These are phyloP conservation scores for Spathaspora arborariae DNA, from an alignment of 805 yeast species.

Conservation along the genomic window DNA sequence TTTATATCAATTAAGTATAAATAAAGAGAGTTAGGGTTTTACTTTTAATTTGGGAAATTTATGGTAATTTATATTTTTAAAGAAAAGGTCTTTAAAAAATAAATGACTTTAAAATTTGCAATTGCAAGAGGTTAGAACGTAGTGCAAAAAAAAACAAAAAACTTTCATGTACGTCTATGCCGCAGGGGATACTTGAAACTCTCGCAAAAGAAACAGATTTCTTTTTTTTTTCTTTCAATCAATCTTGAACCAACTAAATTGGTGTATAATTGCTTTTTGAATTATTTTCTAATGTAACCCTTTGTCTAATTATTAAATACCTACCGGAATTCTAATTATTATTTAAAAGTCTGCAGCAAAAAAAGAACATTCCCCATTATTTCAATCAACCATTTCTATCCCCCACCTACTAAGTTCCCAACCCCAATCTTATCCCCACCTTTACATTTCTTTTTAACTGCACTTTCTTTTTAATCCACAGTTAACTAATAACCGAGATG, in stretches of 20 bases:
- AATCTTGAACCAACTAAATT: not conserved
- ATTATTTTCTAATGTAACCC: not conserved
- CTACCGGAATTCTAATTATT: too few species aligned
- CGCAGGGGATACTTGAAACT: not conserved
- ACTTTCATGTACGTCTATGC: not conserved
- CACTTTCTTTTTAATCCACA: too few species aligned
- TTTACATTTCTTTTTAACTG: too few species aligned
- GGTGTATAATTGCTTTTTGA: not conserved
- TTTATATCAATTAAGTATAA: too few species aligned
- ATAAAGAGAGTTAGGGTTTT: not conserved
- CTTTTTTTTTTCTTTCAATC: not conserved
- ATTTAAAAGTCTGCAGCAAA: not conserved
- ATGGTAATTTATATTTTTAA: not conserved
- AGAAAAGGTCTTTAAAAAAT: not conserved
- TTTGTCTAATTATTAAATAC: not conserved
- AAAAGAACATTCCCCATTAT: not conserved
- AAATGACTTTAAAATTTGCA: not conserved
- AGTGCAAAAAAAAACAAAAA: not conserved
- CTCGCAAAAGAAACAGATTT: not conserved
- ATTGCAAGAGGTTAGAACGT: conserved; percentile 1
- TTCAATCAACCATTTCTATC: too few species aligned
- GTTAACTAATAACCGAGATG: too few species aligned
- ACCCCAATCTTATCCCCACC: too few species aligned
- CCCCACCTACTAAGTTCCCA: too few species aligned
- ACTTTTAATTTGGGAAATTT: not conserved